These are phyloP conservation scores for Mycena pura DNA, from an alignment of 768 basidiomycete genomes.

Conservation along the genomic window DNA sequence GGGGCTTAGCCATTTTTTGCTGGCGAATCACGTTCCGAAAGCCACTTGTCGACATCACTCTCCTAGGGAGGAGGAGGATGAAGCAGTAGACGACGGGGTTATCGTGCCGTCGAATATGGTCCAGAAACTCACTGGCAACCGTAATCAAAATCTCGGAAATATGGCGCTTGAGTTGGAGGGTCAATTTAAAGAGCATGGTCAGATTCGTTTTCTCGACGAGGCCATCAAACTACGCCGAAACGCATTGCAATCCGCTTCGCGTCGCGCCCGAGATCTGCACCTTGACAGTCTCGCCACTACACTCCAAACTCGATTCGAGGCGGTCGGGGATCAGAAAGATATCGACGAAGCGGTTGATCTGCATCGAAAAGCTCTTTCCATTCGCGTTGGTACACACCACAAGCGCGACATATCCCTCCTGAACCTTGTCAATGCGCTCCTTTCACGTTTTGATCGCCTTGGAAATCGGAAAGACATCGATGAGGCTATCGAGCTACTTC, in stretches of 20 bases:
- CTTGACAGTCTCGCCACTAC: slow-evolving; percentile 3
- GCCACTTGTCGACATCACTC: not conserved
- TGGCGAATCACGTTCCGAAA: not conserved
- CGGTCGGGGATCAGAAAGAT: not conserved
- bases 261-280: slow-evolving; percentile 1
- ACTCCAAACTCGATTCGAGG: not conserved
- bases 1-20: slow-evolving; percentile 3
- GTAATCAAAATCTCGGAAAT: not conserved
- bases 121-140: not conserved
- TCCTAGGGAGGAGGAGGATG: not conserved
- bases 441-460: not conserved
- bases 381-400: not conserved
- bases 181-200: slow-evolving; percentile 2
- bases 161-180: slow-evolving; percentile 4
- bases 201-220: not conserved
- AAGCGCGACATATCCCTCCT: not conserved
- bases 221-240: slow-evolving; percentile 6
- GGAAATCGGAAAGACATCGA: not conserved
- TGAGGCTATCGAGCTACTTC: slow-evolving; percentile 2
- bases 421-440: not conserved
- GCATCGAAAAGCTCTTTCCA: not conserved
- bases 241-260: slow-evolving; percentile 2
- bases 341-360: not conserved
- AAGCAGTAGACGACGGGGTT: not conserved
- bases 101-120: not conserved